These are phyloP conservation scores for Penicillium freii DNA, from an alignment of 2,329 filamentous ascomycete species.

Conservation along the genomic window DNA sequence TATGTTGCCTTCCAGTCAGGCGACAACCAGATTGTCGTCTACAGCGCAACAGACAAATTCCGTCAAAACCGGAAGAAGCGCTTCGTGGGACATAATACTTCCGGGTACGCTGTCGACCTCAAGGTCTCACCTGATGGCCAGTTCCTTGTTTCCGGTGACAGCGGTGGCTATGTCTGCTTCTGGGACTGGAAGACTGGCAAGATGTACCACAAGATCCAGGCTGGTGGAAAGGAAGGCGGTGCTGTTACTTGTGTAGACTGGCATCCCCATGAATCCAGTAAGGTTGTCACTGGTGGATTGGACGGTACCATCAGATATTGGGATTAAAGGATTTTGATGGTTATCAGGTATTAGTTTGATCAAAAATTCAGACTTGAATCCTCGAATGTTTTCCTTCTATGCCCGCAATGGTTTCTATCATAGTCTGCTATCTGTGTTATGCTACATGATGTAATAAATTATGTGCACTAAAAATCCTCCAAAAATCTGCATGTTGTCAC, in stretches of 20 bases:
- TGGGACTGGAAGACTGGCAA: slow-evolving; percentile 99
- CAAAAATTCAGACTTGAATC: neutral
- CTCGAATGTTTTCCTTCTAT: neutral
- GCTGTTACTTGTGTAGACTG: slow-evolving; percentile 85
- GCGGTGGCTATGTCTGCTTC: slow-evolving; percentile 85
- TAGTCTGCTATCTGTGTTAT: neutral
- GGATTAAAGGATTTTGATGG: slow-evolving; percentile 61
- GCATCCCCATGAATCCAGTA: slow-evolving; percentile 97
- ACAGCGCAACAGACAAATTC: slow-evolving; percentile 92
- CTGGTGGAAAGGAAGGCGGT: slow-evolving; percentile 64
- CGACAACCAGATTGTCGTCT: slow-evolving; percentile 96
- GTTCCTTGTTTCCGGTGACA: slow-evolving; percentile 84
- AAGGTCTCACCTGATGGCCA: slow-evolving; percentile 87
- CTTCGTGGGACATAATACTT: slow-evolving; percentile 93
- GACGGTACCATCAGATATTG: slow-evolving; percentile 89
- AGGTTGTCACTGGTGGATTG: slow-evolving; percentile 85
- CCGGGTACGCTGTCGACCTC: slow-evolving; percentile 87
- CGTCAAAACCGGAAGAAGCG: slow-evolving; percentile 96
- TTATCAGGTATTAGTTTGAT: slow-evolving; percentile 10
- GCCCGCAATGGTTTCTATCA: neutral
- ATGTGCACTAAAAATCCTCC: neutral
- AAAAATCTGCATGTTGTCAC: neutral
- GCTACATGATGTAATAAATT: neutral
- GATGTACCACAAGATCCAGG: slow-evolving; percentile 95
- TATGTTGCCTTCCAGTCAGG: slow-evolving; percentile 90